These are phyloP conservation scores for Bacidia rubella DNA, from an alignment of 495 filamentous ascomycete genomes.

Conservation along the genomic window DNA sequence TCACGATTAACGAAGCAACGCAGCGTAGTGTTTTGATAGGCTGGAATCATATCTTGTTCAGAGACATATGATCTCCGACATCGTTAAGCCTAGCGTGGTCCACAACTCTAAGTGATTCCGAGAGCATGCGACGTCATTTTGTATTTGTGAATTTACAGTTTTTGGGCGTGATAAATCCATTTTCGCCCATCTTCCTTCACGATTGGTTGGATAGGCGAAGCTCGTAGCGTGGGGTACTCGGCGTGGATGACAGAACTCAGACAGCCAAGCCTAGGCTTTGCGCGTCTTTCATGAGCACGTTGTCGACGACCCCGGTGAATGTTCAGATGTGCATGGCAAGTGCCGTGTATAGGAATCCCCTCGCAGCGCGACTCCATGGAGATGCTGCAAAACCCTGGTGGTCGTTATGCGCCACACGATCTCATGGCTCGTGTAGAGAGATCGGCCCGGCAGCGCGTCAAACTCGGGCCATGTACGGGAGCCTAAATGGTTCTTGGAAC, in stretches of 20 bases:
- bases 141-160: too few relatives aligned
- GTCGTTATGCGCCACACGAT: not conserved
- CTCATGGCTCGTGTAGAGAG: not conserved
- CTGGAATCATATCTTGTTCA: too few relatives aligned
- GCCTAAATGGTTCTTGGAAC: not conserved
- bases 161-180: too few relatives aligned
- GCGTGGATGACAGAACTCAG: too few relatives aligned
- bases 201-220: not conserved
- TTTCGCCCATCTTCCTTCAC: too few relatives aligned
- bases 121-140: too few relatives aligned
- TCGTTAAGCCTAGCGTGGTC: not conserved
- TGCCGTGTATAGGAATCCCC: too few relatives aligned
- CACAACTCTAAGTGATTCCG: not conserved
- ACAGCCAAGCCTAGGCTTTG: too few relatives aligned
- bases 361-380: not conserved
- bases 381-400: not conserved
- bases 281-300: too few relatives aligned
- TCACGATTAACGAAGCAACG: constrained; percentile 34
- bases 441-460: not conserved
- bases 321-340: too few relatives aligned
- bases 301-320: too few relatives aligned
- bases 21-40: constrained; percentile 37
- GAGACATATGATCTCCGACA: not conserved
- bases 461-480: not conserved
- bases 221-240: not conserved